Evolutionary conservation across 345 rosid genomes (phyloP).

Genomic region (Hypericum perforatum): DNA sequence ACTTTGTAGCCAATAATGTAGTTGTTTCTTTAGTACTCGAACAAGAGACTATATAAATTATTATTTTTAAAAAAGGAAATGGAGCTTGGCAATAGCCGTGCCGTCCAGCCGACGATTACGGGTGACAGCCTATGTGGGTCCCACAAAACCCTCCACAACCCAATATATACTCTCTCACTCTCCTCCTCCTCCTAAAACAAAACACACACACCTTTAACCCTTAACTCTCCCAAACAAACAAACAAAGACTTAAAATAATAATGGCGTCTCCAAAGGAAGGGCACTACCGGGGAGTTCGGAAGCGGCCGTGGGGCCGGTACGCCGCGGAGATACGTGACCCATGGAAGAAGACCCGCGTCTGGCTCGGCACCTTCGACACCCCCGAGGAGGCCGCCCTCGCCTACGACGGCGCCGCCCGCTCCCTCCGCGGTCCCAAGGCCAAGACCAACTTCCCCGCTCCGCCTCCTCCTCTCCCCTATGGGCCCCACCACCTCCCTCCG

Average conservation of each 20-base stretch:
- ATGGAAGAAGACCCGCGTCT: conserved; percentile 88
- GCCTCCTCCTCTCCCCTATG: conserved; percentile 11
- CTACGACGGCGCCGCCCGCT: conserved; percentile 85
- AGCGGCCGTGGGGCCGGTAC: conserved; percentile 98
- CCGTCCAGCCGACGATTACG: conserved; percentile 62
- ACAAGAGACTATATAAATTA: too few species aligned
- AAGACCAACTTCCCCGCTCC: conserved; percentile 80
- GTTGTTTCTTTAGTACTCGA: too few species aligned
- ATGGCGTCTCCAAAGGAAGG: conserved; percentile 55
- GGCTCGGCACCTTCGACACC: conserved; percentile 95
- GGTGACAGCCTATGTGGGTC: conserved; percentile 47
- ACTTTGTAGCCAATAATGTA: too few species aligned
- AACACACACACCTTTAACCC: background rate
- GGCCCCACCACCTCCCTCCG: conserved; percentile 31
- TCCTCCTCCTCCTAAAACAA: background rate
- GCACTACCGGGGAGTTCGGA: conserved; percentile 84
- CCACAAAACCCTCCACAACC: conserved; percentile 9
- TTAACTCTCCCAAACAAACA: background rate
- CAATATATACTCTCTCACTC: background rate
- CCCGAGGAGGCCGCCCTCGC: conserved; percentile 97
- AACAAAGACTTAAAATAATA: background rate
- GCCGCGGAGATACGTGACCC: conserved; percentile 98
- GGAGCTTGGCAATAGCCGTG: conserved; percentile 13
- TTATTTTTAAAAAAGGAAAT: background rate
- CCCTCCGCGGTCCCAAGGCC: conserved; percentile 85